phyloP scores from a whole-genome alignment of 257 asterid genomes.

The Echium plantagineum region DNA sequence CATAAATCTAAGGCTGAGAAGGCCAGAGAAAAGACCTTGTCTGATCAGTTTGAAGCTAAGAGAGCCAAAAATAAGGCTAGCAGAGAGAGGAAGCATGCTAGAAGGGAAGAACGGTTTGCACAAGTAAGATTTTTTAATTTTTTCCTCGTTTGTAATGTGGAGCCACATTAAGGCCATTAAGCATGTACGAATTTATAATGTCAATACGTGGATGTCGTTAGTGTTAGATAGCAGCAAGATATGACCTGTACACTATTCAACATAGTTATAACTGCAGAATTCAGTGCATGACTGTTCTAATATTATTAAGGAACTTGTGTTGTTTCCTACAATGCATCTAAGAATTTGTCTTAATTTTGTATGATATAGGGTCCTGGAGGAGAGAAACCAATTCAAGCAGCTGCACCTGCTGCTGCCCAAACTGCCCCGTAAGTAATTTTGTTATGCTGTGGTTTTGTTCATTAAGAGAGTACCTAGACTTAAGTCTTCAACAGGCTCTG shows the following conservation, averaged over 20 bases:
- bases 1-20: slow-evolving; percentile 96
- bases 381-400: slow-evolving; percentile 29
- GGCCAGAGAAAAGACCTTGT: slow-evolving; percentile 84
- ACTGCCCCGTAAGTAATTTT: slow-evolving; percentile 47
- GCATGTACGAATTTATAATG: too few relatives aligned
- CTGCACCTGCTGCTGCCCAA: slow-evolving; percentile 39
- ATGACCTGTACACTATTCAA: too few relatives aligned
- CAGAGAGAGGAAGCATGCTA: slow-evolving; percentile 79
- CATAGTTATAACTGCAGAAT: too few relatives aligned
- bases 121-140: slow-evolving; percentile 29
- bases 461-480: too few relatives aligned
- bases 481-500: too few relatives aligned
- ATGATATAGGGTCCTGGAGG: slow-evolving; percentile 56
- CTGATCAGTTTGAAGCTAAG: slow-evolving; percentile 95
- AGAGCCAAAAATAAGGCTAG: slow-evolving; percentile 95
- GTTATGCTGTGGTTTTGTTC: background rate
- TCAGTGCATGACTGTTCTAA: too few relatives aligned
- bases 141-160: too few relatives aligned
- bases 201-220: too few relatives aligned
- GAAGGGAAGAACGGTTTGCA: slow-evolving; percentile 84
- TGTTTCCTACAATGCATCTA: too few relatives aligned
- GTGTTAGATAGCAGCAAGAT: too few relatives aligned
- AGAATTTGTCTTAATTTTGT: background rate
- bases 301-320: too few relatives aligned
- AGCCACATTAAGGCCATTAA: too few relatives aligned